Evolutionary conservation across 352 stramenopile species (phyloP).

Genomic region (Globisporangium acanthophoron): DNA sequence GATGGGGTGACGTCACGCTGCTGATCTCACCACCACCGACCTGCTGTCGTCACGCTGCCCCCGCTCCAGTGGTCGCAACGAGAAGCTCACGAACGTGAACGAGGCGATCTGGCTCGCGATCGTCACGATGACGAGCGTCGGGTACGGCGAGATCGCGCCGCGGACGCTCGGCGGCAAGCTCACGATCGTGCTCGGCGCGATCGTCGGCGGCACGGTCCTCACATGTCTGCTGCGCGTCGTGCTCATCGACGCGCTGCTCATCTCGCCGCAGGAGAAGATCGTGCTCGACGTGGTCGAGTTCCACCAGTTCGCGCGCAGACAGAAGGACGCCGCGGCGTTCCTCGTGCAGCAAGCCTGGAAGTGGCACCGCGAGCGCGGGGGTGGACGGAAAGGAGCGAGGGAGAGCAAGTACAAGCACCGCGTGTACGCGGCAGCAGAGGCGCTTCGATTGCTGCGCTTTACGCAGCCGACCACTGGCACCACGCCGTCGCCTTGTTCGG

Average conservation of each 20-base stretch:
- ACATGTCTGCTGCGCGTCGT: slow-evolving; percentile 54
- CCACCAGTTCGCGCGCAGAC: slow-evolving; percentile 38
- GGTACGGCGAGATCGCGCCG: slow-evolving; percentile 50
- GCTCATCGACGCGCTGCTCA: slow-evolving; percentile 47
- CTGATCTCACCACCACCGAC: background rate
- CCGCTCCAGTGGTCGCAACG: slow-evolving; percentile 30
- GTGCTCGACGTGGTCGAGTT: slow-evolving; percentile 59
- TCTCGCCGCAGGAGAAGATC: slow-evolving; percentile 49
- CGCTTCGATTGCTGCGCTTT: slow-evolving; percentile 44
- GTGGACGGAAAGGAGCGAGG: slow-evolving; percentile 1
- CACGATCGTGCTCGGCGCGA: slow-evolving; percentile 47
- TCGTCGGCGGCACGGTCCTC: slow-evolving; percentile 52
- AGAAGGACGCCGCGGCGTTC: slow-evolving; percentile 34
- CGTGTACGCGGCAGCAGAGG: slow-evolving; percentile 42
- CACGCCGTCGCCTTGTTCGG: slow-evolving; percentile 5
- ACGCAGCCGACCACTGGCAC: slow-evolving; percentile 20
- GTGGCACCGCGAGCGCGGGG: slow-evolving; percentile 15
- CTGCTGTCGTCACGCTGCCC: background rate
- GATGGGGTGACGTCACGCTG: background rate
- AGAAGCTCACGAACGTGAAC: slow-evolving; percentile 29
- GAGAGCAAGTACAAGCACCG: slow-evolving; percentile 24
- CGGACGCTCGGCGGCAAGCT: slow-evolving; percentile 48
- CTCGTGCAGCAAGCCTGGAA: slow-evolving; percentile 43
- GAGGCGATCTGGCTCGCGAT: slow-evolving; percentile 65
- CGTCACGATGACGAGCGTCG: slow-evolving; percentile 57